Conservation (phyloP, 75 land plant species). For the Isoetes taiwanensis region DNA sequence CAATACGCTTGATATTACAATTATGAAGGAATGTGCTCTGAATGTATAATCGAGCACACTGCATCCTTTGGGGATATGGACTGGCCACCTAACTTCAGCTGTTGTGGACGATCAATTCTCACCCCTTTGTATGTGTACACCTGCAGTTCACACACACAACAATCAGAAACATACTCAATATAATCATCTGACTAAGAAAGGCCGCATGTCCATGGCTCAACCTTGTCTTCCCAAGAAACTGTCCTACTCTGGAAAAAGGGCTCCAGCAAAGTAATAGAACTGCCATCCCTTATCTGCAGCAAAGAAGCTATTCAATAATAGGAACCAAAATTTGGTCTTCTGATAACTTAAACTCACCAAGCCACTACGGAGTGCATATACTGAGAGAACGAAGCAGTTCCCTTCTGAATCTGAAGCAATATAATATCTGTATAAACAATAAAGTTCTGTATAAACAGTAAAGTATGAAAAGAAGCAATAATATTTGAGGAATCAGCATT, state of each 20-base stretch:
- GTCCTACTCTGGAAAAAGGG: constrained; percentile 39
- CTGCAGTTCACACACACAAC: constrained; percentile 28
- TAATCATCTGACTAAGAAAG: background rate
- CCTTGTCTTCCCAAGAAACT: constrained; percentile 75
- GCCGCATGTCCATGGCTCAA: constrained; percentile 9
- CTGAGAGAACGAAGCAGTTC: constrained; percentile 55
- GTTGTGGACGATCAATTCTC: constrained; percentile 69
- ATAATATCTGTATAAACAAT: constrained; percentile 50
- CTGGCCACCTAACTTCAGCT: constrained; percentile 65
- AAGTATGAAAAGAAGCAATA: no score
- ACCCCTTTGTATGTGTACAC: constrained; percentile 50
- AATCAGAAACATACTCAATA: no score
- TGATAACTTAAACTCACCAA: constrained; percentile 32
- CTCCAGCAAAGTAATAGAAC: constrained; percentile 49
- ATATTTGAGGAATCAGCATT: no score
- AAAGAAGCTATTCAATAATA: no score
- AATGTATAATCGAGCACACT: constrained; percentile 40
- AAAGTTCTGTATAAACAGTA: no score
- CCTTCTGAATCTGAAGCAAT: constrained; percentile 54
- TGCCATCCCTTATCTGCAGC: constrained; percentile 76
- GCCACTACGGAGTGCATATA: constrained; percentile 60
- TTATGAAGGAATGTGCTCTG: constrained; percentile 42
- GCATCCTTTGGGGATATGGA: constrained; percentile 35
- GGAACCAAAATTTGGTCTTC: background rate
- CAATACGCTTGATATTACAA: no score